These are phyloP conservation scores for Podaxis pistillaris DNA, from an alignment of 768 basidiomycete species.

Conservation along the genomic window DNA sequence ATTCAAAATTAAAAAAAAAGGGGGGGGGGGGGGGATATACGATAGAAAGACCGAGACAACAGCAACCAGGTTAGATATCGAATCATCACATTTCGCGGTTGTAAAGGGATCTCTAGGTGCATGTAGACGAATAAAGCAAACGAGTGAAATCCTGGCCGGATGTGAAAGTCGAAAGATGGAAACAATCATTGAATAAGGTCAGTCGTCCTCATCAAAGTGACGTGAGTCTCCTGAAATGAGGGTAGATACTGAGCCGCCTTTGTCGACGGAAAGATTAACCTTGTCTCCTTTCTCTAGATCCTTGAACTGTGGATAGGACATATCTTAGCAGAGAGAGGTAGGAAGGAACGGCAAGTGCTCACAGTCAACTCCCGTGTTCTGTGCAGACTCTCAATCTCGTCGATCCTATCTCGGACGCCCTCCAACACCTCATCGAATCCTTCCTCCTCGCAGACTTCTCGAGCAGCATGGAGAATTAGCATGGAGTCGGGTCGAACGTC, in stretches of 20 bases:
- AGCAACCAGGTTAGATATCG: background rate
- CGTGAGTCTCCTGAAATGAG: slow-evolving; percentile 20
- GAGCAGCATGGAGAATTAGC: slow-evolving; percentile 71
- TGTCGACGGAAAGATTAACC: slow-evolving; percentile 56
- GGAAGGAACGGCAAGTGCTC: slow-evolving; percentile 21
- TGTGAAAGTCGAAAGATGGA: background rate
- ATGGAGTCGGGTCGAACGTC: slow-evolving; percentile 80
- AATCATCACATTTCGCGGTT: too few relatives aligned
- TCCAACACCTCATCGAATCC: slow-evolving; percentile 80
- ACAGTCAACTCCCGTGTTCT: slow-evolving; percentile 78
- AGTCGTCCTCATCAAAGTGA: slow-evolving; percentile 12
- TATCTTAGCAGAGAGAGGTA: background rate
- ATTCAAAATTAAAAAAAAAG: too few relatives aligned
- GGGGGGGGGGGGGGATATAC: background rate
- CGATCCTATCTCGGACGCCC: slow-evolving; percentile 70
- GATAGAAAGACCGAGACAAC: too few relatives aligned
- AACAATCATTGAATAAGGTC: background rate
- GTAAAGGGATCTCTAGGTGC: too few relatives aligned
- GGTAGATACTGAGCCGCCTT: slow-evolving; percentile 41
- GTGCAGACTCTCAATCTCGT: slow-evolving; percentile 85
- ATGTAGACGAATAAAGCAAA: too few relatives aligned
- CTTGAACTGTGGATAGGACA: slow-evolving; percentile 37
- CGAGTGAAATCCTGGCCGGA: too few relatives aligned
- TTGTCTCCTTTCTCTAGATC: slow-evolving; percentile 46
- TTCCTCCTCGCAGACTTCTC: slow-evolving; percentile 66